Evolutionary conservation across 352 stramenopile species (phyloP), one percentile per base, ranked within the genome.

Genomic region (Phytophthora uliginosa): DNA sequence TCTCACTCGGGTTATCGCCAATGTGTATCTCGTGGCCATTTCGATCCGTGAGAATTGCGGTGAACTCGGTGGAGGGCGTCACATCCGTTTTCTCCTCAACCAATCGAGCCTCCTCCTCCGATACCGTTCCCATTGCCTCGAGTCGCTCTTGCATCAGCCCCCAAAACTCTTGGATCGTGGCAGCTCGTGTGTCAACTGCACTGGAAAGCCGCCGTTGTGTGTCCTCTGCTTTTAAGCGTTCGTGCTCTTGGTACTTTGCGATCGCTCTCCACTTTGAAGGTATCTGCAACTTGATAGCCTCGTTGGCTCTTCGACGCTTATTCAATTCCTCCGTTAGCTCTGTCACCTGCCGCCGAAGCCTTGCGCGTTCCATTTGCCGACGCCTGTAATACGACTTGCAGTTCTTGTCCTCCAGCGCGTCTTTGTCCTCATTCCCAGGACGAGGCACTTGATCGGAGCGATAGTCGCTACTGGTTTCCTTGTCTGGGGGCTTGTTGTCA

Each of bases 351-450:
- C 18, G 3, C 0, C 36, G 57, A 31, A 81, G 33, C 36, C 66
- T 56, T 22, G 61, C 36, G 7, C 69, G 52, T 36, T 82, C 63
- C 10, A 63, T 51, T 38, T 67, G 69, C 40, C 59, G 63, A 4
- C 51, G 60, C 31, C 69, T 50, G 5, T 50, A 50, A 22, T 50
- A 50, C 15, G 42, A 50, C 42, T 50, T 50, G 42, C 15, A 9
- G 15, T 24, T 20, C 42, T n/a, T 50, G 1, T n/a, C 42, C 15
- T 50, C 42, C 0, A 18, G 38, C 15, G 38, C 15, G 8, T 18
- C 15, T 18, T 47, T 47, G 7, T 13, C 15, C 10, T 13, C 38
- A 47, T 47, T 31, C 28, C 28, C 28, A 31, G 28, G 28, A 31
- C 28, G 28, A 31, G 28, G 28, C 28, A 31, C 4, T 31, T 31